phyloP scores from a whole-genome alignment of 768 basidiomycete genomes.

The Termitomyces sp. region DNA sequence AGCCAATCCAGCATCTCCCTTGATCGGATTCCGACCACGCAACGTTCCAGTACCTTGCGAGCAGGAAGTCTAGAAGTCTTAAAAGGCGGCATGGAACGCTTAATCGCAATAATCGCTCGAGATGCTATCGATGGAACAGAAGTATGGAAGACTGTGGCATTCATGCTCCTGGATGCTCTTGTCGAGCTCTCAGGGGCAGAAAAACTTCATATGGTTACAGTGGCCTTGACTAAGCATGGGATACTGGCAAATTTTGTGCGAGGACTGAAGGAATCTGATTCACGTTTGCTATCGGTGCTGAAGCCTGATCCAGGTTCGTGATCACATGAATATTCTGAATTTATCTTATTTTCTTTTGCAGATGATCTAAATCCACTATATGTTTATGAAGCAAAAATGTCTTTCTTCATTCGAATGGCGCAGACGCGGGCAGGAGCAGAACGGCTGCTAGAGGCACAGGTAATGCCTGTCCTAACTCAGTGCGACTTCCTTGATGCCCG shows the following conservation, averaged over 20 bases:
- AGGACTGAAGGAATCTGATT: constrained; percentile 81
- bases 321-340: background rate
- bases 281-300: constrained; percentile 67
- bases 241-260: constrained; percentile 78
- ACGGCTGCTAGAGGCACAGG: constrained; percentile 71
- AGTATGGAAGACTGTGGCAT: constrained; percentile 96
- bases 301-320: constrained; percentile 85
- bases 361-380: constrained; percentile 90
- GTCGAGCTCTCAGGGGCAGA: constrained; percentile 68
- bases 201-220: constrained; percentile 60
- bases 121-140: constrained; percentile 95
- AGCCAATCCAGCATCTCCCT: constrained; percentile 32
- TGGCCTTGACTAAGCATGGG: constrained; percentile 65
- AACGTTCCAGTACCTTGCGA: constrained; percentile 39
- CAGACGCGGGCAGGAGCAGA: constrained; percentile 85
- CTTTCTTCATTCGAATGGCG: constrained; percentile 79
- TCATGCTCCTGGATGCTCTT: constrained; percentile 83
- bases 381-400: constrained; percentile 94
- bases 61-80: constrained; percentile 62
- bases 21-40: constrained; percentile 16
- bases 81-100: constrained; percentile 64
- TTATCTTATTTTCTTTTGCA: constrained; percentile 25
- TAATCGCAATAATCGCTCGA: constrained; percentile 71
- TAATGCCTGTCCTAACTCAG: constrained; percentile 70
- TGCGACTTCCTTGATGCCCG: constrained; percentile 87